Base-by-base conservation (phyloP, 331 rosid species). In the Arachis monticola region DNA sequence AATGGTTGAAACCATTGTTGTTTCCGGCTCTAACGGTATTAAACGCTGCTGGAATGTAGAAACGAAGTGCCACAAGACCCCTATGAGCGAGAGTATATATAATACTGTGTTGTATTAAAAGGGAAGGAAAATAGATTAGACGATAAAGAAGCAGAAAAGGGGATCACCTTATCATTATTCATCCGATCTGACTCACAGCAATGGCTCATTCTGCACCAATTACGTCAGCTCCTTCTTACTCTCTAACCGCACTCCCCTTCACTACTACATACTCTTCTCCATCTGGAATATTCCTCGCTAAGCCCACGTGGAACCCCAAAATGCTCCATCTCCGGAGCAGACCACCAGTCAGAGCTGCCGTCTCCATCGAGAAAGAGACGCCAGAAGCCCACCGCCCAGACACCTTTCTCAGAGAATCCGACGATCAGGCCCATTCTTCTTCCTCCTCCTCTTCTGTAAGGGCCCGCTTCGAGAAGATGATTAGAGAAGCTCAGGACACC, bases 391-490 rank as follows among this genome's bases (percentile, higher is more conserved):
- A 88, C 3, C 92, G 93, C 3, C 99, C 99, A 0, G 77, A 79
- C 9, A 90, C 99, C 2, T 94, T 94, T 75, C 96, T 94, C 58
- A 81, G 96, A 10, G 87, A 84, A 27, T 71, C 83, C 5, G 94
- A 89, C 12, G 81, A 57, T 52, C 76, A 51, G 13, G 78, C 65
- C 42, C 58, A 55, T 48, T 79, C 83, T 30, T 56, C 79, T 10
- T 55, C 79, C 5, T 53, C 92, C 1, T 68, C 89, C 5, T 83
- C 93, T 0, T 86, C 91, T 2, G 90, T 94, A 7, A 75, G 99
- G 74, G 84, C 85, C 7, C 88, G 99, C 5, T 94, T 94, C 51
- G 99, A 94, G 92, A 94, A 92, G 81, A 94, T 94, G 99, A 94
- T 94, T 17, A 84, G 99, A 74, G 97, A 88, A 11, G 96, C 97